Evolutionary conservation across 2,329 filamentous ascomycete species (phyloP).

Genomic region (Diaporthe eres): DNA sequence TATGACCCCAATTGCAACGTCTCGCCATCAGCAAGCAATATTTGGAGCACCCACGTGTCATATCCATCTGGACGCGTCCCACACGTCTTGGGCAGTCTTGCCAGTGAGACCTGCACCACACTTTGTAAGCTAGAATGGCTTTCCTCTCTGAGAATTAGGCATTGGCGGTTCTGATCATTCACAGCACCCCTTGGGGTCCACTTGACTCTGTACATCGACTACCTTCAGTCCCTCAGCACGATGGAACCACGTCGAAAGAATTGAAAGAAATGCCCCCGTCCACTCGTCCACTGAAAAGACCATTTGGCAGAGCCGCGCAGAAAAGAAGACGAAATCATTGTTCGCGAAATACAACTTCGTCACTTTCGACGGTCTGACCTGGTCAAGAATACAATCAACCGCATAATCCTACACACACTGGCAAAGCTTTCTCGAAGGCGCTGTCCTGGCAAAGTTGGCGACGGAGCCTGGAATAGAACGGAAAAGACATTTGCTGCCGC

Average conservation of each 20-base stretch:
- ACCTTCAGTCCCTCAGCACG: background rate
- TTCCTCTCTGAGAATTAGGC: no score
- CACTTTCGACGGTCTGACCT: background rate
- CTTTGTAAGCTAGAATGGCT: background rate
- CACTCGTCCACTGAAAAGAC: no score
- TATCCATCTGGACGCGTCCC: background rate
- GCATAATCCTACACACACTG: background rate
- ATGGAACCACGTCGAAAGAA: background rate
- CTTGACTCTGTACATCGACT: background rate
- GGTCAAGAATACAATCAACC: background rate
- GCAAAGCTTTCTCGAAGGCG: background rate
- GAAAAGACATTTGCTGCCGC: background rate
- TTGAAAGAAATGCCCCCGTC: background rate
- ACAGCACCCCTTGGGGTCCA: no score
- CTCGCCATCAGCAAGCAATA: background rate
- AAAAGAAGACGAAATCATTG: background rate
- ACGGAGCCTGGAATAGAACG: background rate
- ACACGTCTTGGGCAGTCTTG: background rate
- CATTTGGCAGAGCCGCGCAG: background rate
- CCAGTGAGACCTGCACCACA: background rate
- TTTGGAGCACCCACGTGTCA: background rate
- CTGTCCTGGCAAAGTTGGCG: background rate
- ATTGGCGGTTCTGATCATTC: background rate
- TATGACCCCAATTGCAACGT: background rate
- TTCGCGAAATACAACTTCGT: background rate